Conservation (phyloP, 1,284 basidiomycete species). For the Apiotrichum veenhuisii region DNA sequence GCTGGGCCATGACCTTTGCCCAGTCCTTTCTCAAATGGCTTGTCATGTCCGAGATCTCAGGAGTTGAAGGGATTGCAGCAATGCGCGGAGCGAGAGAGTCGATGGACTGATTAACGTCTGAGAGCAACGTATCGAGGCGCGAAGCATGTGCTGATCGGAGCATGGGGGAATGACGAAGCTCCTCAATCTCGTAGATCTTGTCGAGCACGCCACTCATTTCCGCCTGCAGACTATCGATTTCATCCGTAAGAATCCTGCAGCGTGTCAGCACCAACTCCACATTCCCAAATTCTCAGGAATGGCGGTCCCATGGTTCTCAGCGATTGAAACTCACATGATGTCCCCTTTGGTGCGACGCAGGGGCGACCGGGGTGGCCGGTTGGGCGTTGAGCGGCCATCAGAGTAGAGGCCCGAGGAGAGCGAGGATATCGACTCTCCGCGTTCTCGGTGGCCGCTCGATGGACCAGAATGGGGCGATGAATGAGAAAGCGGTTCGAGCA, state of each 20-base stretch:
- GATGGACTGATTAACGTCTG: slow-evolving; percentile 18
- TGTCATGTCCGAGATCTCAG: slow-evolving; percentile 1
- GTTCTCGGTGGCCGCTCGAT: neutral
- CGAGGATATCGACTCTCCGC: slow-evolving; percentile 8
- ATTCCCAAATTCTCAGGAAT: neutral
- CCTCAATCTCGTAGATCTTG: slow-evolving; percentile 38
- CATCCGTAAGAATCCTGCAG: slow-evolving; percentile 8
- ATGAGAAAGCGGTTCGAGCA: neutral
- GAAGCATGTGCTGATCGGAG: slow-evolving; percentile 52
- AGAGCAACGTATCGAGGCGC: slow-evolving; percentile 21
- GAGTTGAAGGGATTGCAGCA: neutral
- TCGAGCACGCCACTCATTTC: slow-evolving; percentile 28
- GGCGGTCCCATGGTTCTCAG: too few species aligned
- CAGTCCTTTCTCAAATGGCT: slow-evolving; percentile 57
- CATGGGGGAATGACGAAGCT: slow-evolving; percentile 44
- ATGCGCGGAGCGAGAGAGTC: slow-evolving; percentile 12
- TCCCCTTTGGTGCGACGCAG: slow-evolving; percentile 8
- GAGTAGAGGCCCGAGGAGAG: slow-evolving; percentile 9
- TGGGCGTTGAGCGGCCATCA: slow-evolving; percentile 9
- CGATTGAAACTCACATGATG: slow-evolving; percentile 10
- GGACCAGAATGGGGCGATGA: neutral
- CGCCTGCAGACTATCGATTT: slow-evolving; percentile 20
- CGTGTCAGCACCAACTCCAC: neutral
- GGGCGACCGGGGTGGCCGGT: slow-evolving; percentile 9
- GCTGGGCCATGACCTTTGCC: slow-evolving; percentile 73